These are phyloP conservation scores for Apiotrichum sp. DNA, from an alignment of 1,284 basidiomycete species.

Conservation along the genomic window DNA sequence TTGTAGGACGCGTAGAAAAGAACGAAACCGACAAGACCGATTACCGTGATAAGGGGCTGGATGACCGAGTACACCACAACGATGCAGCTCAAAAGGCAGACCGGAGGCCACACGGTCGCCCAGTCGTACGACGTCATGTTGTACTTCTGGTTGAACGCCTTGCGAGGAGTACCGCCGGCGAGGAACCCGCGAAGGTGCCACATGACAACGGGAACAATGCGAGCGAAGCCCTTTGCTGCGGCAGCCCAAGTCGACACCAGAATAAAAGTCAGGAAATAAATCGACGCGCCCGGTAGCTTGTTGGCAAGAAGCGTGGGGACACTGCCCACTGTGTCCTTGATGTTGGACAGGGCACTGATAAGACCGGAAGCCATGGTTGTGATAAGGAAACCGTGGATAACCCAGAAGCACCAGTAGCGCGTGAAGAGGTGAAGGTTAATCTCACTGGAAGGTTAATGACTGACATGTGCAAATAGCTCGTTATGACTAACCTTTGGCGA, in stretches of 20 bases:
- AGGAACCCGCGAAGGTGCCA: slow-evolving; percentile 82
- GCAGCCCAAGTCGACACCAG: slow-evolving; percentile 56
- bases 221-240: slow-evolving; percentile 72
- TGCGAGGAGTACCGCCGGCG: slow-evolving; percentile 82
- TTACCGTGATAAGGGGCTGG: slow-evolving; percentile 43
- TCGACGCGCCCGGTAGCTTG: slow-evolving; percentile 76
- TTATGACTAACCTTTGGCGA: slow-evolving; percentile 45
- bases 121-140: slow-evolving; percentile 36
- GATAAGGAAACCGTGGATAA: slow-evolving; percentile 84
- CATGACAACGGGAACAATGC: slow-evolving; percentile 65
- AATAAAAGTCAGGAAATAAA: slow-evolving; percentile 83
- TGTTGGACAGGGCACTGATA: slow-evolving; percentile 60
- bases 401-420: slow-evolving; percentile 86
- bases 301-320: slow-evolving; percentile 63
- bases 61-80: slow-evolving; percentile 47
- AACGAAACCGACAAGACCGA: slow-evolving; percentile 36
- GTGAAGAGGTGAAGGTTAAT: slow-evolving; percentile 87
- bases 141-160: slow-evolving; percentile 39
- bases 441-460: slow-evolving; percentile 50
- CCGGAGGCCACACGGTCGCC: slow-evolving; percentile 39
- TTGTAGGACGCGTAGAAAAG: slow-evolving; percentile 46
- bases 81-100: slow-evolving; percentile 39
- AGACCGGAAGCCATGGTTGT: slow-evolving; percentile 74
- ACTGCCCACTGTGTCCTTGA: slow-evolving; percentile 58
- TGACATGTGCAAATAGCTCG: too few relatives aligned